Percentiles rank a stretch among this genome's conserved stretches.
These are phyloP conservation scores for Colletotrichum echinochloae DNA, from an alignment of 2,329 filamentous ascomycete genomes.

Conservation along the genomic window DNA sequence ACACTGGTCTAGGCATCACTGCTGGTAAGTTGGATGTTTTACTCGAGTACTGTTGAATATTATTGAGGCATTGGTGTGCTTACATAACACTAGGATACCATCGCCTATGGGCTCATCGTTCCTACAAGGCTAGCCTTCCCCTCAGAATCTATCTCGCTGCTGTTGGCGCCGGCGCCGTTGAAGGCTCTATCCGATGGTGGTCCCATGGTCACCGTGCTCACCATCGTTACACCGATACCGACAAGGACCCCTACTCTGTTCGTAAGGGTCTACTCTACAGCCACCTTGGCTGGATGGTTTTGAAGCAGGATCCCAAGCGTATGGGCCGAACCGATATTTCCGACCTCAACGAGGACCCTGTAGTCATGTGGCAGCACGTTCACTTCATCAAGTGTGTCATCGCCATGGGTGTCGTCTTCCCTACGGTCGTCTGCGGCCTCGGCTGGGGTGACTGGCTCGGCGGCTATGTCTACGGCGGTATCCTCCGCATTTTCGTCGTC, in stretches of 20 bases:
- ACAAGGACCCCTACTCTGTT: constrained; percentile 92
- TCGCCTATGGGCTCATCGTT: constrained; percentile 87
- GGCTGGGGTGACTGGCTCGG: constrained; percentile 85
- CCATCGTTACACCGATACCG: constrained; percentile 92
- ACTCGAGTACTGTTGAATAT: background rate
- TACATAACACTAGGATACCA: constrained; percentile 55
- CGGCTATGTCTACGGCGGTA: constrained; percentile 86
- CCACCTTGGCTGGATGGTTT: constrained; percentile 90
- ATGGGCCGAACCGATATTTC: constrained; percentile 90
- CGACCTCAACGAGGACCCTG: constrained; percentile 86
- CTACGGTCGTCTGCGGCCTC: constrained; percentile 79
- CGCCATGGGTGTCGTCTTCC: constrained; percentile 81
- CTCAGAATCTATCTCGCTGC: constrained; percentile 86
- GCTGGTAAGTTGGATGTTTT: constrained; percentile 65
- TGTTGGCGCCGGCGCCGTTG: constrained; percentile 83
- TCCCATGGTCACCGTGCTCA: constrained; percentile 87
- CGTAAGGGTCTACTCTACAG: constrained; percentile 86
- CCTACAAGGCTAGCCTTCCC: constrained; percentile 81
- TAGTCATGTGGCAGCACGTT: constrained; percentile 89
- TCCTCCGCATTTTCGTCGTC: constrained; percentile 88
- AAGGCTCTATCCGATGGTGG: constrained; percentile 93
- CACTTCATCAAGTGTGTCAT: constrained; percentile 86
- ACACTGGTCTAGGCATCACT: constrained; percentile 84
- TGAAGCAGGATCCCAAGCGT: constrained; percentile 93
- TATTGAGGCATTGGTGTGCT: background rate